Evolutionary conservation across 768 basidiomycete species (phyloP).

Genomic region (Lactarius sp.): DNA sequence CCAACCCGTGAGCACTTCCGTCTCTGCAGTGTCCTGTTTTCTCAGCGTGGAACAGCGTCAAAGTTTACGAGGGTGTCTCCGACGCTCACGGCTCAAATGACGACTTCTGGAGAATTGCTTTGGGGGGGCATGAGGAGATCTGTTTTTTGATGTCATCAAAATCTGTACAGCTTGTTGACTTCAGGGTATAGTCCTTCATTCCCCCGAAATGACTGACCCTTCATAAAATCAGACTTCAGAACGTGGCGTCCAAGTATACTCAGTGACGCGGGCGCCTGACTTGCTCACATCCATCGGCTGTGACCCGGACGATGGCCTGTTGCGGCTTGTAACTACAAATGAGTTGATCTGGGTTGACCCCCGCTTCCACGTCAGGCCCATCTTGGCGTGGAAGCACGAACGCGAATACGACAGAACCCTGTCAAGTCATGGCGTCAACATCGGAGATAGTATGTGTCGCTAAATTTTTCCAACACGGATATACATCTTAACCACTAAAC

Average conservation of each 20-base stretch:
- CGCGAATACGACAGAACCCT: conserved; percentile 59
- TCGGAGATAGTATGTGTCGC: conserved; percentile 32
- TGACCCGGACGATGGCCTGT: conserved; percentile 38
- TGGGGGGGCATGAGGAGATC: conserved; percentile 33
- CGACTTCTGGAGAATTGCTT: conserved; percentile 51
- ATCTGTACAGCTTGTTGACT: conserved; percentile 45
- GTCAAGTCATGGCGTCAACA: conserved; percentile 36
- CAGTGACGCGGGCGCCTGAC: conserved; percentile 33
- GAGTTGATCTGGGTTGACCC: conserved; percentile 68
- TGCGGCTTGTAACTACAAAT: conserved; percentile 55
- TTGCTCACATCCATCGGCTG: conserved; percentile 53
- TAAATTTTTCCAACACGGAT: background rate
- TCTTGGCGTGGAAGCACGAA: conserved; percentile 58
- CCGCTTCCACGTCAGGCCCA: conserved; percentile 50
- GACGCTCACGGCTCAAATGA: conserved; percentile 25
- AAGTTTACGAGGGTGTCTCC: conserved; percentile 13
- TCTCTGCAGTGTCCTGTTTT: background rate
- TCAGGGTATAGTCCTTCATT: conserved; percentile 42
- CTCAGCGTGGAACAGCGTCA: conserved; percentile 6
- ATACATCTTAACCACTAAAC: background rate
- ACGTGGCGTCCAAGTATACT: conserved; percentile 31
- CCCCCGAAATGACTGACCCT: background rate
- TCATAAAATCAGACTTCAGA: conserved; percentile 7
- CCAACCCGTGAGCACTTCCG: background rate
- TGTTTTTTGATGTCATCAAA: conserved; percentile 48